Conservation (phyloP, 768 basidiomycete species). For the Podaxis pistillaris region DNA sequence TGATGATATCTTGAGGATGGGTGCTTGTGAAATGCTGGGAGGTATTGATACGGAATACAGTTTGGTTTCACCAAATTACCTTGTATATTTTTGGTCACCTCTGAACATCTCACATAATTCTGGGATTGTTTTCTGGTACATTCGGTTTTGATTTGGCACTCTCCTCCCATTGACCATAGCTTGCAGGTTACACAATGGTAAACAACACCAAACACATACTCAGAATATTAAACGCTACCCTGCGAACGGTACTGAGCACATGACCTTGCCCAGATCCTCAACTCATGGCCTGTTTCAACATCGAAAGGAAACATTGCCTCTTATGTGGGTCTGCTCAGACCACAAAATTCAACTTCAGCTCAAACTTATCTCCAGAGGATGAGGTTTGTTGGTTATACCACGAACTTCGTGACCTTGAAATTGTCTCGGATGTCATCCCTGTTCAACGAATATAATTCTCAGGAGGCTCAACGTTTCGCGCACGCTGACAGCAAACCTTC, state of each 20-base stretch:
- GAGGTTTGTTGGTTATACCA: background rate
- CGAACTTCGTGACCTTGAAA: background rate
- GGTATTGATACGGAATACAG: too few relatives aligned
- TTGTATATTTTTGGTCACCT: too few relatives aligned
- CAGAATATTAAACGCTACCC: background rate
- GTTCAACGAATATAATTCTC: background rate
- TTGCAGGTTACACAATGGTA: background rate
- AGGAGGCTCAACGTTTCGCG: background rate
- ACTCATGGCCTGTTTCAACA: background rate
- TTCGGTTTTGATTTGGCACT: too few relatives aligned
- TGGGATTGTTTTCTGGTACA: too few relatives aligned
- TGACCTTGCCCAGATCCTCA: background rate
- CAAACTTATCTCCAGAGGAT: background rate
- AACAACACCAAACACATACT: background rate
- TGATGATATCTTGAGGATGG: too few relatives aligned
- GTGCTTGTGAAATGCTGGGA: too few relatives aligned
- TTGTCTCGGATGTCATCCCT: background rate
- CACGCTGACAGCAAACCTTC: background rate
- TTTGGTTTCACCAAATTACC: too few relatives aligned
- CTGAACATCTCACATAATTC: too few relatives aligned
- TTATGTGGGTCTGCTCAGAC: conserved; percentile 2
- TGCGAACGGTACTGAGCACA: background rate
- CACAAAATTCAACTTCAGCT: background rate
- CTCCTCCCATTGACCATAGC: too few relatives aligned
- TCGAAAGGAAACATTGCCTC: background rate